Conservation (phyloP, 1,284 basidiomycete species). For the Cryptococcus sp. region DNA sequence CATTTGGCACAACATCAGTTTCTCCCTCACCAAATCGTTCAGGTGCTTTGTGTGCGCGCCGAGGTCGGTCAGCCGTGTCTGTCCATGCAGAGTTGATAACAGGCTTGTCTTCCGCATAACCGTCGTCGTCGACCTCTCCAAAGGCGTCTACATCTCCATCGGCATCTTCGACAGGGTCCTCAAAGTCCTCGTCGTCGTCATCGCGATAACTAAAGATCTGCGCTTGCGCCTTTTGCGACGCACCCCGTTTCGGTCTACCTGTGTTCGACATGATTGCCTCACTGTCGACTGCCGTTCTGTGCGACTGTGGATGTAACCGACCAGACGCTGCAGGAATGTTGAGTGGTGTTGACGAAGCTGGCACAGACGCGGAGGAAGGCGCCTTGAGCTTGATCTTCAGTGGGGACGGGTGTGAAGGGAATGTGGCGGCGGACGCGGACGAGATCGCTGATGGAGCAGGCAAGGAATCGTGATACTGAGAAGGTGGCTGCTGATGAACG, state of each 20-base stretch:
- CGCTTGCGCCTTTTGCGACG: conserved; percentile 13
- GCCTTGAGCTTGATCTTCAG: conserved; percentile 27
- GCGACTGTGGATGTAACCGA: background rate
- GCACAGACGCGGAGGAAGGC: background rate
- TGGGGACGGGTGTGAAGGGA: conserved; percentile 2
- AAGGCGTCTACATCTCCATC: conserved; percentile 41
- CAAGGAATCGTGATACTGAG: background rate
- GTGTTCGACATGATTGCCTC: conserved; percentile 4
- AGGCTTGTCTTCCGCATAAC: conserved; percentile 32
- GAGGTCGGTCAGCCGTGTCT: conserved; percentile 13
- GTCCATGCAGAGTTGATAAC: conserved; percentile 61
- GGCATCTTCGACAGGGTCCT: conserved; percentile 12
- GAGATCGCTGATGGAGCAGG: background rate
- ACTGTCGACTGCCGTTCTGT: background rate
- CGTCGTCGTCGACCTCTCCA: conserved; percentile 13
- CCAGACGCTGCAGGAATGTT: conserved; percentile 6
- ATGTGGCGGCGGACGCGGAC: conserved; percentile 6
- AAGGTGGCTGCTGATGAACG: background rate
- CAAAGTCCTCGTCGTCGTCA: conserved; percentile 28
- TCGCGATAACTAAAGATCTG: conserved; percentile 19
- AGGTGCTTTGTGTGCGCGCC: conserved; percentile 55
- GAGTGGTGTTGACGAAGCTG: background rate
- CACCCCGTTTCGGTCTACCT: conserved; percentile 18
- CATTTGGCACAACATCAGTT: conserved; percentile 29
- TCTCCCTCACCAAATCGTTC: conserved; percentile 30